Evolutionary conservation across 169 alveolate genomes (phyloP), one percentile per base, ranked within the genome.

Genomic region (Plasmodium gaboni): DNA sequence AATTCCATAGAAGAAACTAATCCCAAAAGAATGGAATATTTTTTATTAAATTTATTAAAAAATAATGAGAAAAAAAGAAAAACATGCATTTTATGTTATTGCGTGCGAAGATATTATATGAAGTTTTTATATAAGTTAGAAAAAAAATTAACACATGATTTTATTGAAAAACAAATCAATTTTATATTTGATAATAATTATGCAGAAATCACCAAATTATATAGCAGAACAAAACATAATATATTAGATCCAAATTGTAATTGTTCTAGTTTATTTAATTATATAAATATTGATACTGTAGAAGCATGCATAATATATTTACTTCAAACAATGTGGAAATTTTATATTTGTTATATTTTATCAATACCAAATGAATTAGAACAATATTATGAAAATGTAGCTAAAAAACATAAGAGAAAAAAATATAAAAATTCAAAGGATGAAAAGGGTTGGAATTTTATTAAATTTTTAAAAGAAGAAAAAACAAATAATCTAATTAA

Each of bases 221-320:
- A 44, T 61, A 69, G 63, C 10, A 50, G 68, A 60, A 38, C 24
- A 44, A 50, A 60, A 0, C 42, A 19, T 51, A 60, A 17, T 13
- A 46, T 28, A 61, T 24, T 69, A n/a, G 65, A 55, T 46, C 44
- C 46, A 2, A 68, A 42, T 13, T 86, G 92, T 46, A 59, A 59
- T 15, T 86, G 92, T 38, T 13, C 53, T 12, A 86, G 71, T n/a
- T 46, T 86, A 22, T 71, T 86, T 48, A 86, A 64, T 38, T 86
- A 86, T 69, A 46, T 86, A 86, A 70, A 86, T 22, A 61, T 50
- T 13, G 76, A 67, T 53, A 12, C 10, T 13, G 61, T 86, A 2
- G 87, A 86, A 61, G 69, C 87, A 13, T 86, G 92, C 63, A 70
- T 86, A 26, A 71, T 72, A 5, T 86, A 86, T 73, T 73, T 86